Evolutionary conservation across 2,329 filamentous ascomycete species (phyloP), one percentile per base, ranked within the genome.

Genomic region (Teratosphaeria pseudoeucalypti): DNA sequence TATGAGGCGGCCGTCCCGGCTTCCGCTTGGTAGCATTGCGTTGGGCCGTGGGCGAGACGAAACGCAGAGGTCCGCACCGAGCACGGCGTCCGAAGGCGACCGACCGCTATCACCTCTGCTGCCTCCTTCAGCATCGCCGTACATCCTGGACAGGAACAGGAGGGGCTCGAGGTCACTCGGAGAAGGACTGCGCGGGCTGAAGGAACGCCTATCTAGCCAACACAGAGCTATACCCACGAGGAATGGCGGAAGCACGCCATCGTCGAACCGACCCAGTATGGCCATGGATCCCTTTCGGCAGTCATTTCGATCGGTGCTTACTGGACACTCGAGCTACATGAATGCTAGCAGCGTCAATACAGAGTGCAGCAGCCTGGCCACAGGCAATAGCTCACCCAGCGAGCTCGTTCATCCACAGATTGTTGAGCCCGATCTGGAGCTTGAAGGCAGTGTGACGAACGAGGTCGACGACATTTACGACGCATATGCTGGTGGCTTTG

Each of bases 321-420:
- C 84, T 3, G 82, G 74, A 61, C 72, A 79, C 58, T 86, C 83
- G 16, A 85, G 82, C 67, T 74, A 79, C 49, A 74, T 82, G 56
- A 81, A 82, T 52, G 69, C 77, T 6, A 82, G 82, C 57, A 73
- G 77, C 12, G 82, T 81, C 63, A 81, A 82, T n/a, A 95, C 90
- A 1, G 89, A 92, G 70, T 82, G 89, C 62, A 95, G 89, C 72
- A 96, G 91, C 69, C 80, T 94, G 56, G 73, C 87, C 64, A 94
- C 90, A 3, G 90, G 89, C 66, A 84, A 85, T 61, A 95, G 88
- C 76, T 91, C 88, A 1, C 80, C 86, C 57, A 87, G 79, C 76
- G 75, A 94, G 78, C 62, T 81, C 80, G 73, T 90, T 58, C 86
- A 89, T 74, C 43, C 43, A n/a, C 43, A 49, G n/a, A 23, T 23